These are phyloP conservation scores for Gossypium rotundifolium DNA, from an alignment of 345 rosid species.

Conservation along the genomic window DNA sequence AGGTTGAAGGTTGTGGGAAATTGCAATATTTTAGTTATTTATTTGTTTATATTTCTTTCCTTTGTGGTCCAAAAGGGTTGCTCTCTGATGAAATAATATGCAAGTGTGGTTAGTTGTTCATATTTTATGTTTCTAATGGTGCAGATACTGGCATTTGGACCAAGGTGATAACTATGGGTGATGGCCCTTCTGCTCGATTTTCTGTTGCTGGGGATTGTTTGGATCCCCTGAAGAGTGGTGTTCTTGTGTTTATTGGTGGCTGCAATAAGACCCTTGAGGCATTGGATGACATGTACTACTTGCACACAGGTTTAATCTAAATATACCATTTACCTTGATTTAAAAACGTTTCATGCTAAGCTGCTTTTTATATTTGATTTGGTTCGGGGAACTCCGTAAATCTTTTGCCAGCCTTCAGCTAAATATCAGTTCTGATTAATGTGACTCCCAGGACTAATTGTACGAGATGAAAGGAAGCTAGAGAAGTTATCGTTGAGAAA, in stretches of 20 bases:
- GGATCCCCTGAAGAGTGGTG: conserved; percentile 75
- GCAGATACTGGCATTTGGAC: conserved; percentile 86
- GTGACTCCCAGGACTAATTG: conserved; percentile 47
- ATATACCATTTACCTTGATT: conserved; percentile 12
- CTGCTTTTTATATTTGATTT: neutral
- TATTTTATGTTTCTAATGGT: conserved; percentile 8
- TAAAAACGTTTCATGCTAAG: neutral
- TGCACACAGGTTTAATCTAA: conserved; percentile 69
- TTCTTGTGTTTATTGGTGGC: conserved; percentile 82
- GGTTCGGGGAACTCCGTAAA: conserved; percentile 7
- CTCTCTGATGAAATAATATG: conserved; percentile 1
- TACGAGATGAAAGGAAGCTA: conserved; percentile 46
- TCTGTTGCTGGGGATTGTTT: conserved; percentile 87
- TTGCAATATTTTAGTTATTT: neutral
- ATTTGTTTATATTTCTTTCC: neutral
- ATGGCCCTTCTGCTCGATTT: conserved; percentile 93
- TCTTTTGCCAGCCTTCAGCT: neutral
- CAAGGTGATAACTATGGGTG: conserved; percentile 56
- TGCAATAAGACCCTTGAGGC: conserved; percentile 97
- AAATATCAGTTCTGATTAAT: conserved; percentile 8
- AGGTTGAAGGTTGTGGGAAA: neutral
- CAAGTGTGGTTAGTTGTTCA: neutral
- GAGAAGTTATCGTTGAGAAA: conserved; percentile 83
- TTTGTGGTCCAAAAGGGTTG: neutral
- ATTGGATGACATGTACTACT: conserved; percentile 81